A percentile compares a stretch with the other conserved stretches of the same genome.
These are phyloP conservation scores for Trypanosomatidae sp. DNA, from an alignment of 208 protist genomes.

Conservation along the genomic window DNA sequence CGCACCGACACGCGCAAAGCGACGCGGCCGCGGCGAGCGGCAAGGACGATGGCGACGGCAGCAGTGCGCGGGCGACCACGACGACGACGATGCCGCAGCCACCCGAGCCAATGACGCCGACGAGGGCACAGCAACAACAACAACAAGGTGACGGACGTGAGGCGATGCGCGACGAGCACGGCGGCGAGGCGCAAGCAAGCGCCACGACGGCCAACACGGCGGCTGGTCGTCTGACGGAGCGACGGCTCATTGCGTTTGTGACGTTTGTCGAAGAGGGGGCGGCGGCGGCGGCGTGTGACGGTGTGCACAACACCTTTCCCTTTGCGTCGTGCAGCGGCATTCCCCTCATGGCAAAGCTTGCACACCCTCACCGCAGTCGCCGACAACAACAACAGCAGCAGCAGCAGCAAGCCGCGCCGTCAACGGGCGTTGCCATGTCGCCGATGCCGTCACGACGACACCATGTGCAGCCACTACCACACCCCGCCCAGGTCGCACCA, in stretches of 20 bases:
- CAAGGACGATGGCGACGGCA: too few species aligned
- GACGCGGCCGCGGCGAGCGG: too few species aligned
- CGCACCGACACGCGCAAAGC: neutral
- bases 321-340: conserved; percentile 15
- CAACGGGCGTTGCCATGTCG: neutral
- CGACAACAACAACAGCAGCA: conserved; percentile 2
- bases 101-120: too few species aligned
- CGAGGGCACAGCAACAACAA: too few species aligned
- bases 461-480: neutral
- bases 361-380: conserved; percentile 22
- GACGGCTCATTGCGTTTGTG: conserved; percentile 46
- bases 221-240: conserved; percentile 2
- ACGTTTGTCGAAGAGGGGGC: conserved; percentile 22
- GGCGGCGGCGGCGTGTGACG: conserved; percentile 22
- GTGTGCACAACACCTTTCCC: conserved; percentile 26
- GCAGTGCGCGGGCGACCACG: too few species aligned
- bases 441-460: too few species aligned
- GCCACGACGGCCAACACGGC: neutral
- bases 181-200: neutral
- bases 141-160: too few species aligned
- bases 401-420: neutral
- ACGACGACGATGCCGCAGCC: neutral
- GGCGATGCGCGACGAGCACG: neutral
- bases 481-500: too few species aligned
- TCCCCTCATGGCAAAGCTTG: conserved; percentile 37